Conservation (phyloP, 2,329 filamentous ascomycete species). For the Shiraia sp. region DNA sequence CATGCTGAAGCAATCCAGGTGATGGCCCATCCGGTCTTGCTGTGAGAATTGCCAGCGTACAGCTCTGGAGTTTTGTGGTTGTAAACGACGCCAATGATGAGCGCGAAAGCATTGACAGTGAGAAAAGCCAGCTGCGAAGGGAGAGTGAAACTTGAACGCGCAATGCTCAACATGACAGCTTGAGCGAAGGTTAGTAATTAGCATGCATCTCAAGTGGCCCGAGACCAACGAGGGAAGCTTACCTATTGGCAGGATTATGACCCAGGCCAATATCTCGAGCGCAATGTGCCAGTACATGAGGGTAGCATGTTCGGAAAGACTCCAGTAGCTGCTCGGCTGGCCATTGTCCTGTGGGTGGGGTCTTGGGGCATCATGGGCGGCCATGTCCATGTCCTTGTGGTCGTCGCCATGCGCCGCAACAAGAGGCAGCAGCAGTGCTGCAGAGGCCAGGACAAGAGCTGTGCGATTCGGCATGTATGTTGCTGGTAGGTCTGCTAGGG, state of each 20-base stretch:
- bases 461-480: slow-evolving; percentile 30
- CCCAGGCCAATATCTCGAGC: slow-evolving; percentile 73
- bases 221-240: slow-evolving; percentile 41
- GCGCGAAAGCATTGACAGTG: slow-evolving; percentile 45
- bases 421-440: slow-evolving; percentile 48
- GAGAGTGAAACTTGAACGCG: slow-evolving; percentile 74
- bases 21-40: slow-evolving; percentile 83
- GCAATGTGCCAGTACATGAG: slow-evolving; percentile 71
- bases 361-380: slow-evolving; percentile 25
- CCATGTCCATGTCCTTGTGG: slow-evolving; percentile 31
- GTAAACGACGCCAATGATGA: slow-evolving; percentile 58
- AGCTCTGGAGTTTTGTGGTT: slow-evolving; percentile 81
- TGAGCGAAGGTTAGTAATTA: slow-evolving; percentile 26
- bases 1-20: slow-evolving; percentile 74
- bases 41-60: slow-evolving; percentile 85
- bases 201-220: slow-evolving; percentile 4
- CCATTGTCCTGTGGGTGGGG: slow-evolving; percentile 18
- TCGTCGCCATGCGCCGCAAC: slow-evolving; percentile 49
- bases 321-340: slow-evolving; percentile 61
- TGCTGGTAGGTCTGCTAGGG: slow-evolving; percentile 1
- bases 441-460: slow-evolving; percentile 29
- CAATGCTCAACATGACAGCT: slow-evolving; percentile 87
- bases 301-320: slow-evolving; percentile 55
- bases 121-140: slow-evolving; percentile 64
- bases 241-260: slow-evolving; percentile 73